Conservation (phyloP, 495 filamentous ascomycete genomes). For the Penicillium goetzii region DNA sequence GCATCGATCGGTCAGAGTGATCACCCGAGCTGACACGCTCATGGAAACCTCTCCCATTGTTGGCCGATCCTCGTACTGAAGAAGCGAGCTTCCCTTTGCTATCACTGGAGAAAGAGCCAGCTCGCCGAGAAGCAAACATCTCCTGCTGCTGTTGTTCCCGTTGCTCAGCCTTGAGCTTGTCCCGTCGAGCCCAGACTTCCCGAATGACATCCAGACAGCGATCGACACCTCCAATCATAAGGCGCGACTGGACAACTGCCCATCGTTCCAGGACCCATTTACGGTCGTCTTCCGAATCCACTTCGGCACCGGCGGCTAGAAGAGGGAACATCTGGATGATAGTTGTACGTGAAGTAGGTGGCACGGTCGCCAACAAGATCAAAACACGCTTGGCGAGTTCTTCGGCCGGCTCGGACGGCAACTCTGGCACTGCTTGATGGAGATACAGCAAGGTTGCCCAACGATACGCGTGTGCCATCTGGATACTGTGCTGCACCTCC, state of each 20-base stretch:
- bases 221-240: constrained; percentile 75
- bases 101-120: constrained; percentile 20
- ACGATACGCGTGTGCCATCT: constrained; percentile 77
- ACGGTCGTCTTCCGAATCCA: constrained; percentile 61
- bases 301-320: constrained; percentile 72
- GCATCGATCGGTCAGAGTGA: constrained; percentile 18
- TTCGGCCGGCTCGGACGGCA: constrained; percentile 60
- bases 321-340: constrained; percentile 82
- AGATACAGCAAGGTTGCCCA: constrained; percentile 77
- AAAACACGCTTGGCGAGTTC: constrained; percentile 67
- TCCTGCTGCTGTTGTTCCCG: constrained; percentile 21
- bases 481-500: constrained; percentile 66
- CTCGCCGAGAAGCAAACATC: constrained; percentile 15
- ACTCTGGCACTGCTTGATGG: constrained; percentile 77
- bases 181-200: constrained; percentile 67
- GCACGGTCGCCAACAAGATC: constrained; percentile 65
- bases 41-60: constrained; percentile 4
- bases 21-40: constrained; percentile 18
- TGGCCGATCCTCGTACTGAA: constrained; percentile 14
- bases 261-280: constrained; percentile 72
- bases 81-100: constrained; percentile 6
- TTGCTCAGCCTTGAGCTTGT: constrained; percentile 49
- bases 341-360: constrained; percentile 62
- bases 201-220: constrained; percentile 76
- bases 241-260: constrained; percentile 61